Evolutionary conservation across 2,329 filamentous ascomycete species (phyloP).

Genomic region (Waltergamsia citrina): DNA sequence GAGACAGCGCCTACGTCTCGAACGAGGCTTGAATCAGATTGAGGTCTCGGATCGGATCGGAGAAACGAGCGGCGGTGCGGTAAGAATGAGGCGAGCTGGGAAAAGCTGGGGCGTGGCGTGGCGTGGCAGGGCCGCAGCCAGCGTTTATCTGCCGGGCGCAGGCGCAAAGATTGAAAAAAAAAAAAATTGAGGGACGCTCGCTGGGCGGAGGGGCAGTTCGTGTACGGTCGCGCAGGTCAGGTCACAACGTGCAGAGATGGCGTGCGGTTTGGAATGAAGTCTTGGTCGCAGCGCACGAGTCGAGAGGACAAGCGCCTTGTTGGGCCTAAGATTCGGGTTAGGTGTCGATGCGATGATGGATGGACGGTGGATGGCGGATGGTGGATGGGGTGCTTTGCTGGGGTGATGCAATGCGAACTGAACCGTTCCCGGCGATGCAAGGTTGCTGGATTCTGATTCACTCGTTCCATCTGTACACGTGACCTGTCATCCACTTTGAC

Average conservation of each 20-base stretch:
- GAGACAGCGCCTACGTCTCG: background rate
- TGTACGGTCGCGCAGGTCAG: background rate
- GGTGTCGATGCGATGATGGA: conserved; percentile 1
- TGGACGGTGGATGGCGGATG: background rate
- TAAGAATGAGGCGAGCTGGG: background rate
- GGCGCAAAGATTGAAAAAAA: background rate
- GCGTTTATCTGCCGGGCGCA: no score
- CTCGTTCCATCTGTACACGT: background rate
- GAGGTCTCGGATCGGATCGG: conserved; percentile 2
- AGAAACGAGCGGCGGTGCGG: conserved; percentile 1
- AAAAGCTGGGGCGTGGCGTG: no score
- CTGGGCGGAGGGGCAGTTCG: background rate
- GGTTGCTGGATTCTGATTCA: background rate
- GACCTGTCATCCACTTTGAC: background rate
- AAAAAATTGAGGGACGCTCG: conserved; percentile 1
- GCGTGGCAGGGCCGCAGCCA: background rate
- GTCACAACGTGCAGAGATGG: background rate
- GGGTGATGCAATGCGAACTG: conserved; percentile 3
- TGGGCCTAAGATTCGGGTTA: background rate
- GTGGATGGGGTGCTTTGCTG: background rate
- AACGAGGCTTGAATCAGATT: no score
- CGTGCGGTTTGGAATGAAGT: background rate
- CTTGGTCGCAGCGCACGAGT: background rate
- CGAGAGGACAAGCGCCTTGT: background rate
- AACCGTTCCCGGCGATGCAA: background rate